These are phyloP conservation scores for Candida verbasci DNA, from an alignment of 805 yeast species.

Conservation along the genomic window DNA sequence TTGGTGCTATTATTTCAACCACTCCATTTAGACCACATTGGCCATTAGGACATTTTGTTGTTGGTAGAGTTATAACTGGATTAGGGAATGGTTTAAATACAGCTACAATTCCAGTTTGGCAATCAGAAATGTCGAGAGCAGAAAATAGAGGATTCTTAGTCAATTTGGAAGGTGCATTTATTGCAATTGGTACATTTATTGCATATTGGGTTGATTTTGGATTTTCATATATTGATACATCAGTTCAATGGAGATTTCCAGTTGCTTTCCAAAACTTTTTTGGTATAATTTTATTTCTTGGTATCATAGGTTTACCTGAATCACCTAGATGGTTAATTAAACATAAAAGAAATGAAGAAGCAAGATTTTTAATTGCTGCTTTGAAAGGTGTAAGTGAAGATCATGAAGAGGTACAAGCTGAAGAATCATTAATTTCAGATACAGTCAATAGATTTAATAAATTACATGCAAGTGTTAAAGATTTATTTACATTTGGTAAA, in stretches of 20 bases:
- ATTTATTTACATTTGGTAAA: conserved; percentile 46
- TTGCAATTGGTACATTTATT: conserved; percentile 65
- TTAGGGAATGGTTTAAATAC: conserved; percentile 40
- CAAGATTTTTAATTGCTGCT: conserved; percentile 31
- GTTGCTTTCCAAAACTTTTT: conserved; percentile 60
- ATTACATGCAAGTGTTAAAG: conserved; percentile 43
- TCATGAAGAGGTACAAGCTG: conserved; percentile 39
- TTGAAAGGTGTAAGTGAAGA: conserved; percentile 34
- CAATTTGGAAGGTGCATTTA: conserved; percentile 45
- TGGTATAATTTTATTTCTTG: conserved; percentile 39
- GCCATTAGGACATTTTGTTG: conserved; percentile 67
- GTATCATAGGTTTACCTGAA: conserved; percentile 52
- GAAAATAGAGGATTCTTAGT: conserved; percentile 38
- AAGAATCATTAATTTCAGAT: conserved; percentile 42
- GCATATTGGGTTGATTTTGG: conserved; percentile 65
- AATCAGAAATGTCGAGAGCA: conserved; percentile 42
- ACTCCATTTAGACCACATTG: conserved; percentile 34
- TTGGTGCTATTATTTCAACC: conserved; percentile 39
- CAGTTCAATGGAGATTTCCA: conserved; percentile 44
- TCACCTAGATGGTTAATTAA: conserved; percentile 71
- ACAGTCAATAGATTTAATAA: conserved; percentile 47
- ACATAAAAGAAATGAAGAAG: conserved; percentile 34
- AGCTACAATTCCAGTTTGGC: conserved; percentile 45
- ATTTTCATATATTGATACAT: conserved; percentile 55
- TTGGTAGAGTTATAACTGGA: conserved; percentile 51